Base-by-base conservation (phyloP, 495 filamentous ascomycete species). In the Massariosphaeria phaeospora region DNA sequence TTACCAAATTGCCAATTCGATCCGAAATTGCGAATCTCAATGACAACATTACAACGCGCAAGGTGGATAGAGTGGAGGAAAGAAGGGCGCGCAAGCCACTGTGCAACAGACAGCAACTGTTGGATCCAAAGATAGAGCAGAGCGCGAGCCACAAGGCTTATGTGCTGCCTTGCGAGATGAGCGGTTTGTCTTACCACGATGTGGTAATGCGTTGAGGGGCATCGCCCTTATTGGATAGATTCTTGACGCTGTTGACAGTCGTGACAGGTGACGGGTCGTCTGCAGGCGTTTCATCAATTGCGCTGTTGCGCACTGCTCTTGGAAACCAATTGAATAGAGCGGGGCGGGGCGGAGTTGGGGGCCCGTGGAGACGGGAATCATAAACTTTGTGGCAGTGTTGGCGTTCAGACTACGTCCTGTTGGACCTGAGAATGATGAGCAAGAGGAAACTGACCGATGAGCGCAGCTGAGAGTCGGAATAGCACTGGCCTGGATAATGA, bases 1-100 rank as follows among this genome's bases (percentile, higher is more conserved):
- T 42, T 35, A 45, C 45, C 35, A 50, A 45, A 57, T 57, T 57
- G 46, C 54, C 46, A 57, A 57, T 57, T 57, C 54, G 15, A 34
- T 38, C 6, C 36, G 24, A 57, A 57, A 57, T 57, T 49, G 39
- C 45, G 45, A 57, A 50, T 50, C 38, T 52, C 36, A 7, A 33
- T 13, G 20, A 35, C 29, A 3, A 26, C 44, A 33, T 29, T 23
- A 20, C 27, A n/a, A 45, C 51, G 38, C 9, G 17, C 27, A 54
- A 54, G 51, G 51, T 11, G 17, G 11, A 18, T 12, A 38, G 17
- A 33, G 20, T 27, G 9, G 23, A 24, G 20, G 21, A n/a, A 29
- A 13, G 3, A 15, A 20, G n/a, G 27, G 41, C 31, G 23, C 24
- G 36, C 42, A 57, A 58, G 46, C 55, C 39, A 51, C 47, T 18